phyloP scores from a whole-genome alignment of 768 basidiomycete species.

The Daedalea quercina region DNA sequence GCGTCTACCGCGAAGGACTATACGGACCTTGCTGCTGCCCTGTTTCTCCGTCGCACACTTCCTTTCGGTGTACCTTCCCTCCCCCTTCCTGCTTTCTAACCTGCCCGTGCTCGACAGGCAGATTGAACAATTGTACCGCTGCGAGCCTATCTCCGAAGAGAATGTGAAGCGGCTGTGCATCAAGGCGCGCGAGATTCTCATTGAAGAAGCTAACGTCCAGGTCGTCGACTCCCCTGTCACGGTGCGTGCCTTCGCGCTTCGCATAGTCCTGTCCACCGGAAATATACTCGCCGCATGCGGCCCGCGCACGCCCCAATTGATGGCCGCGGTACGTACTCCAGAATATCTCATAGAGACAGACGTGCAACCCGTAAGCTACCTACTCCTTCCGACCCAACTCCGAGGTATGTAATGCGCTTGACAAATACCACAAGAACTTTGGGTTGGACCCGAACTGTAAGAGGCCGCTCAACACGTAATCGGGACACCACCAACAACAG shows the following conservation, averaged over 20 bases:
- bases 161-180: constrained; percentile 93
- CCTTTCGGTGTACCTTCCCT: background rate
- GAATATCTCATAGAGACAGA: too few species aligned
- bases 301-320: too few species aligned
- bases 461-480: too few species aligned
- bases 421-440: too few species aligned
- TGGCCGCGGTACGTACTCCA: too few species aligned
- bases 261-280: background rate
- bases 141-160: constrained; percentile 93
- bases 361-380: too few species aligned
- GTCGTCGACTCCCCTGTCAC: constrained; percentile 94
- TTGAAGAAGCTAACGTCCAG: constrained; percentile 98
- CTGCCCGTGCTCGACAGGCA: constrained; percentile 48
- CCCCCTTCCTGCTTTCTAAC: background rate
- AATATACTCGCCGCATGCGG: too few species aligned
- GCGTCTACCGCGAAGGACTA: background rate
- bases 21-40: constrained; percentile 1
- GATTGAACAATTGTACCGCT: constrained; percentile 89
- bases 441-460: too few species aligned
- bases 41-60: constrained; percentile 12
- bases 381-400: too few species aligned
- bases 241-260: constrained; percentile 39
- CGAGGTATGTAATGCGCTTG: too few species aligned
- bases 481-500: too few species aligned
- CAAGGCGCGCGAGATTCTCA: constrained; percentile 93